phyloP scores from a whole-genome alignment of 495 filamentous ascomycete genomes.

The Parachaetomium inaequale region DNA sequence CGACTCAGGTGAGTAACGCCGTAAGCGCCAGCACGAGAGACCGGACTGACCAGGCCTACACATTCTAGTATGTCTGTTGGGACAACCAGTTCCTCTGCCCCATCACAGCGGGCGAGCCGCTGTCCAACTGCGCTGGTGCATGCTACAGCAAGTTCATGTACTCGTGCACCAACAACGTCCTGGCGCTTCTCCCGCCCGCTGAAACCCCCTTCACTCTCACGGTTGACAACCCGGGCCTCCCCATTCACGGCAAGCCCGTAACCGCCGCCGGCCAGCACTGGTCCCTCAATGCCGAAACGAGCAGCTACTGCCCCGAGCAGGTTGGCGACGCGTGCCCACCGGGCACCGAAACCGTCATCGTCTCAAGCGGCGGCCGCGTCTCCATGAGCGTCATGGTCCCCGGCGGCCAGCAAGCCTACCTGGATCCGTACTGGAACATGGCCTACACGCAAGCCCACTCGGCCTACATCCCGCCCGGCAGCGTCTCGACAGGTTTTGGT shows the following conservation, averaged over 20 bases:
- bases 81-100: constrained; percentile 32
- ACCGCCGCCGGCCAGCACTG: constrained; percentile 32
- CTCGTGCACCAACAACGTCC: constrained; percentile 38
- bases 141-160: constrained; percentile 38
- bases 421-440: constrained; percentile 53
- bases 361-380: constrained; percentile 16
- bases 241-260: constrained; percentile 44
- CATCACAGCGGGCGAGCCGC: constrained; percentile 30
- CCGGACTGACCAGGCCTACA: background rate
- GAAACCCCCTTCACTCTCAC: constrained; percentile 39
- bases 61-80: constrained; percentile 35
- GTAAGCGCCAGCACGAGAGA: background rate
- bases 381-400: constrained; percentile 52
- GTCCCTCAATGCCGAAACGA: constrained; percentile 45
- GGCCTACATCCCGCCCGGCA: constrained; percentile 52
- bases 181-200: constrained; percentile 33
- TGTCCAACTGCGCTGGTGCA: constrained; percentile 32
- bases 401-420: constrained; percentile 63
- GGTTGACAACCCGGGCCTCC: constrained; percentile 41
- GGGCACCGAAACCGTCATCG: constrained; percentile 29
- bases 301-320: constrained; percentile 34
- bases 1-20: constrained; percentile 23
- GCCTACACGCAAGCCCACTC: constrained; percentile 61
- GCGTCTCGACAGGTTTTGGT: constrained; percentile 41
- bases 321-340: constrained; percentile 29